Evolutionary conservation across 1,139 yeast genomes (phyloP), one percentile per base, ranked within the genome.

Genomic region (Diutina mesorugosa): DNA sequence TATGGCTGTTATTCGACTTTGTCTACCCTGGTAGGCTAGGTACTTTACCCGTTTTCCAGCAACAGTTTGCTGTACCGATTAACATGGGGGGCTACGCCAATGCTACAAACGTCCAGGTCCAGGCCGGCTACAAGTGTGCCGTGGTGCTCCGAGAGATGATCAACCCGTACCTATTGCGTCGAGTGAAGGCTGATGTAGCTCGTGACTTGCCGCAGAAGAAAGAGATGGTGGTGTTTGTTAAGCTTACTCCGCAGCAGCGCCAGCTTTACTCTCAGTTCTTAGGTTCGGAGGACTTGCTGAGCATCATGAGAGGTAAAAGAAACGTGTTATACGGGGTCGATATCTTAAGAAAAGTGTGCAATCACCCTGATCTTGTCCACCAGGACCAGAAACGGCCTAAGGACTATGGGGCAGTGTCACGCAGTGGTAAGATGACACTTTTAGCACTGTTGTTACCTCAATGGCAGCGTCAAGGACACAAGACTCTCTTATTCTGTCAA

Each of bases 31-130:
- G 99, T 0, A 73, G 96, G 58, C 70, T 93, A 41, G 99, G 99
- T 0, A 95, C 99, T 0, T 72, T 93, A 26, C 99, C 99, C 0
- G 93, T 95, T 0, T 93, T 93, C 65, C 96, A 91, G 67, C 86
- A 81, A 57, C 97, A 93, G 66, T 93, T 93, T 68, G 87, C 97
- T 1, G 76, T 85, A 2, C 99, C 99, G 0, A 95, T 93, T 50
- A 91, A 90, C 65, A 80, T 89, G 69, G 99, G 99, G n/a, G 99
- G 99, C 0, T 93, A 95, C 69, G 96, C 99, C 2, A 93, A 93
- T 72, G 99, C 99, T 0, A 85, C 95, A 1, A 93, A 93, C 67
- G 82, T 93, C 4, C 98, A 95, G 66, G 98, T 95, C 0, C 98
- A 93, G 66, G 86, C 98, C 0, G 97, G 98, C 1, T 91, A 88